Percentiles rank a stretch among this genome's conserved stretches.
Evolutionary conservation across 2,329 filamentous ascomycete species (phyloP).

Genomic region (Pseudofabraea citricarpa): DNA sequence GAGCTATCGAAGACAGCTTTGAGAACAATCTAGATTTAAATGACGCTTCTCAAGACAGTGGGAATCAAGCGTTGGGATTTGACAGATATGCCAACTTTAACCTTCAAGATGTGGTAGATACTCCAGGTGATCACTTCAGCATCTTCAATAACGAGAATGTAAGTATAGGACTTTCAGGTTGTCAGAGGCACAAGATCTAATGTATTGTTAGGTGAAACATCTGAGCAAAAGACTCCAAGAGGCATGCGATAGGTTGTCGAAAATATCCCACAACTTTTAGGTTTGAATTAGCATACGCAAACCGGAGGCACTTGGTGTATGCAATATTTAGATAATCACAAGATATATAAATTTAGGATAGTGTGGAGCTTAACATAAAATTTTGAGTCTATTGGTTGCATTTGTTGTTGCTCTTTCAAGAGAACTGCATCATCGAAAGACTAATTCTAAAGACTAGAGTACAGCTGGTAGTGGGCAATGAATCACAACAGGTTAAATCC

Average conservation of each 20-base stretch:
- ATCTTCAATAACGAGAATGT: slow-evolving; percentile 1
- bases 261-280: background rate
- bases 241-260: background rate
- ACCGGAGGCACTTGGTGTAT: background rate
- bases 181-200: background rate
- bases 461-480: background rate
- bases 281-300: background rate
- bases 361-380: background rate
- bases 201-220: background rate
- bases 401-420: background rate
- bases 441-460: background rate
- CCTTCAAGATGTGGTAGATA: slow-evolving; percentile 1
- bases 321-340: background rate
- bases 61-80: background rate
- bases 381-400: background rate
- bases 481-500: background rate
- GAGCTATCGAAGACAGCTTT: background rate
- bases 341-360: background rate
- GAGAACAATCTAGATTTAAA: background rate
- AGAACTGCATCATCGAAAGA: background rate
- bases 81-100: slow-evolving; percentile 2
- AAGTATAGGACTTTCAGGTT: background rate
- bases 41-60: background rate
- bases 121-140: background rate
- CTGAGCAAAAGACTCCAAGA: slow-evolving; percentile 1